These are phyloP conservation scores for Scheffersomyces parashehatae DNA, from an alignment of 1,139 yeast genomes.

Conservation along the genomic window DNA sequence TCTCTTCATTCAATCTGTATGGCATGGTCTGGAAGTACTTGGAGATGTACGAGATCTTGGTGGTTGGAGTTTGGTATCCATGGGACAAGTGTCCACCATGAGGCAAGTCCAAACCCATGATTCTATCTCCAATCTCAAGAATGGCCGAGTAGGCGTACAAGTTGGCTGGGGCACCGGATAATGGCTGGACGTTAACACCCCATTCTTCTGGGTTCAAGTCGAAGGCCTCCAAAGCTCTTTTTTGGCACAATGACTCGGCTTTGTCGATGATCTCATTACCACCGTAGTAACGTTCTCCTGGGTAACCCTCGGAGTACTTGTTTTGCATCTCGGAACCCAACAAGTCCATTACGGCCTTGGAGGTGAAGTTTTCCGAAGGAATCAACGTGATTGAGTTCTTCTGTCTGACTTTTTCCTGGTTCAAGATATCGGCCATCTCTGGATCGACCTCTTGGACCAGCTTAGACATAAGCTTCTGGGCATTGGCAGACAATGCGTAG, in stretches of 20 bases:
- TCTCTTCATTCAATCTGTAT: conserved; percentile 77
- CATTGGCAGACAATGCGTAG: conserved; percentile 51
- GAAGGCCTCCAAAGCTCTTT: conserved; percentile 88
- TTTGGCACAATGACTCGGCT: conserved; percentile 86
- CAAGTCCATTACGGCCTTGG: conserved; percentile 90
- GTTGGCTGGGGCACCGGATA: conserved; percentile 96
- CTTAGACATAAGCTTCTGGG: conserved; percentile 60
- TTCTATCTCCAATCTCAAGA: conserved; percentile 85
- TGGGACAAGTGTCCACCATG: conserved; percentile 98
- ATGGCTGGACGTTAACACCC: conserved; percentile 96
- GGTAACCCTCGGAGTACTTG: conserved; percentile 98
- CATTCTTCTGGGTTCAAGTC: conserved; percentile 72
- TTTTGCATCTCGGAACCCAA: conserved; percentile 96
- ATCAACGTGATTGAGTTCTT: conserved; percentile 86
- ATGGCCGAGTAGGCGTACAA: conserved; percentile 92
- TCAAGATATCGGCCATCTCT: conserved; percentile 76
- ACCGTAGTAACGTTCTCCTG: conserved; percentile 96
- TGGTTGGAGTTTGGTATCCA: conserved; percentile 87
- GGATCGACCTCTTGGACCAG: conserved; percentile 74
- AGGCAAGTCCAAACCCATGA: conserved; percentile 96
- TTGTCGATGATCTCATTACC: conserved; percentile 93
- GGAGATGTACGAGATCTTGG: conserved; percentile 87
- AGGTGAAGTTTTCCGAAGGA: conserved; percentile 94
- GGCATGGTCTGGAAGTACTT: conserved; percentile 98
- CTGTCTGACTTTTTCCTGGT: conserved; percentile 78